Evolutionary conservation across 805 yeast genomes (phyloP).

Genomic region (Saccharomycopsis sp.): DNA sequence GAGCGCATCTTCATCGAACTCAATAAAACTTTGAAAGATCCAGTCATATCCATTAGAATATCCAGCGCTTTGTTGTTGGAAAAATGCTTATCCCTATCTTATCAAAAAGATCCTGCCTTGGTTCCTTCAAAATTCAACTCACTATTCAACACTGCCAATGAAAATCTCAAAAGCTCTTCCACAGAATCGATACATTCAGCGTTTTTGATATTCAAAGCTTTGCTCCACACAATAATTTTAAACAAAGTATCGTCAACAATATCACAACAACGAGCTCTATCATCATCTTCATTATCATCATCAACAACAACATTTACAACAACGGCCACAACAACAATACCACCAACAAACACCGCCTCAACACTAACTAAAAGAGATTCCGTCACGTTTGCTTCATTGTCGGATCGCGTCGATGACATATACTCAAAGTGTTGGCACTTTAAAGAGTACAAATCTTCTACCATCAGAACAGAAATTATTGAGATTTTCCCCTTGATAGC

Average conservation of each 20-base stretch:
- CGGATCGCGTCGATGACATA: constrained; percentile 16
- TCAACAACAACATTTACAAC: no score
- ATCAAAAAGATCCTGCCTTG: constrained; percentile 27
- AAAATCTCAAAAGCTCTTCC: constrained; percentile 9
- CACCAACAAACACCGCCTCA: neutral
- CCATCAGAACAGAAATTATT: constrained; percentile 79
- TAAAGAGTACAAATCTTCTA: constrained; percentile 66
- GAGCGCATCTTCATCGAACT: constrained; percentile 9
- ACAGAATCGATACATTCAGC: constrained; percentile 18
- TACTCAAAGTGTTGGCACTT: constrained; percentile 31
- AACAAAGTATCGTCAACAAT: constrained; percentile 1
- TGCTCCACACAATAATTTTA: constrained; percentile 11
- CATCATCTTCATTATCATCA: no score
- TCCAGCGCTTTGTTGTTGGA: constrained; percentile 25
- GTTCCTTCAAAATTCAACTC: constrained; percentile 2
- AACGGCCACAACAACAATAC: no score
- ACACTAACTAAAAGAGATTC: constrained; percentile 2
- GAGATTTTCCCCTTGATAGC: constrained; percentile 78
- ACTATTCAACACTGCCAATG: constrained; percentile 11
- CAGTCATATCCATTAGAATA: constrained; percentile 10
- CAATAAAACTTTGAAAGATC: constrained; percentile 12
- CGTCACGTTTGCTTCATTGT: constrained; percentile 2
- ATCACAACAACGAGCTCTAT: no score
- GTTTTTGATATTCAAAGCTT: constrained; percentile 16
- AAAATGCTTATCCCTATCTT: constrained; percentile 34